Conservation (phyloP, 106 monocot genomes). For the Chionographis japonica region DNA sequence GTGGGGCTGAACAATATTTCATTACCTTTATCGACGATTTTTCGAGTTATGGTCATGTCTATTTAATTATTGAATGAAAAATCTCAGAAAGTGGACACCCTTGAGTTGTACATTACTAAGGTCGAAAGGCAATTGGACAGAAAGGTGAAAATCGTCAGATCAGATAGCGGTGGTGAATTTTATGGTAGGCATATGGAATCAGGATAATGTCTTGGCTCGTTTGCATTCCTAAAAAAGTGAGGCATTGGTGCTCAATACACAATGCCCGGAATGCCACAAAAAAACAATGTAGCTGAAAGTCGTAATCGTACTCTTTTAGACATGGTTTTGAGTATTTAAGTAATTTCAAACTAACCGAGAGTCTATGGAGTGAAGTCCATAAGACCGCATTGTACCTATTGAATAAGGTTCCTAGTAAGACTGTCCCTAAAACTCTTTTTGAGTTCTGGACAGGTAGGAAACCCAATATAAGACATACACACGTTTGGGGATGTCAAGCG, state of each 20-base stretch:
- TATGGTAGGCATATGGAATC: not conserved
- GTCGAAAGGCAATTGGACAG: constrained; percentile 10
- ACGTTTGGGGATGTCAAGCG: not conserved
- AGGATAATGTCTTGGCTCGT: not conserved
- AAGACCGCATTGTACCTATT: not conserved
- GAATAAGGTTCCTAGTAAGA: not conserved
- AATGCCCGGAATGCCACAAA: not conserved
- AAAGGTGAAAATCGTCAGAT: constrained; percentile 12
- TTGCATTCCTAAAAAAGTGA: constrained; percentile 1
- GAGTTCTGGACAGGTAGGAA: constrained; percentile 8
- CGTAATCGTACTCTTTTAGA: constrained; percentile 4
- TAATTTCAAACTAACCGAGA: not conserved
- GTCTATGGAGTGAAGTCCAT: not conserved
- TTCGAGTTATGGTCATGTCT: constrained; percentile 7
- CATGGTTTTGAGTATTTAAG: not conserved
- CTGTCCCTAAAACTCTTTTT: not conserved
- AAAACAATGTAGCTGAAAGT: not conserved
- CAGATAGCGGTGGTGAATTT: constrained; percentile 7
- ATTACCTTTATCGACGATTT: constrained; percentile 10
- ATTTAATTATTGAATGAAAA: not conserved
- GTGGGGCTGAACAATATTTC: too few relatives aligned
- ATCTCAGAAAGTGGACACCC: not conserved
- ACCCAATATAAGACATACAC: constrained; percentile 12
- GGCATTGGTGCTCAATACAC: constrained; percentile 7
- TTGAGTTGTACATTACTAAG: constrained; percentile 4